phyloP scores from a whole-genome alignment of 2,329 filamentous ascomycete genomes.

The Dissoconium aciculare region DNA sequence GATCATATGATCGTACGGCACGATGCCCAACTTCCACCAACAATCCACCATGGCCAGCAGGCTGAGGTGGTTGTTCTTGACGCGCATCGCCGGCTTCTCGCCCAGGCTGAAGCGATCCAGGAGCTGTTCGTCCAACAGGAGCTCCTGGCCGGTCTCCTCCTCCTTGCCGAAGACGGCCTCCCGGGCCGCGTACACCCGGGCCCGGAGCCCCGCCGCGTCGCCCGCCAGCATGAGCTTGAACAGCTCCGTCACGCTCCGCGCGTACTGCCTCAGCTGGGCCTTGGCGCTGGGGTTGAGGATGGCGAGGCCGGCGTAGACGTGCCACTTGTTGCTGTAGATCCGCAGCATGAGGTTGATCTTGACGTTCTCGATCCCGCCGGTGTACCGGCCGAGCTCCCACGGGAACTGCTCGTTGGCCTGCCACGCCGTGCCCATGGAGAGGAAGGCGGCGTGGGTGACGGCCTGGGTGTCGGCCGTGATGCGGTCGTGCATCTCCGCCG shows the following conservation, averaged over 20 bases:
- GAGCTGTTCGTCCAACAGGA: slow-evolving; percentile 64
- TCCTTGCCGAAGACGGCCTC: slow-evolving; percentile 45
- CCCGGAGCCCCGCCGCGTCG: slow-evolving; percentile 56
- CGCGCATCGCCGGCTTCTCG: slow-evolving; percentile 47
- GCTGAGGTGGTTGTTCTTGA: slow-evolving; percentile 86
- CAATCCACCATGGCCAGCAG: slow-evolving; percentile 96
- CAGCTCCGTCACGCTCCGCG: slow-evolving; percentile 76
- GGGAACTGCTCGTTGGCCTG: slow-evolving; percentile 89
- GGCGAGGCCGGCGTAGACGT: slow-evolving; percentile 92
- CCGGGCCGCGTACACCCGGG: slow-evolving; percentile 66
- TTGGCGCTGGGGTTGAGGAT: slow-evolving; percentile 91
- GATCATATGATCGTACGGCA: slow-evolving; percentile 98
- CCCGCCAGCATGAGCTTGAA: slow-evolving; percentile 96
- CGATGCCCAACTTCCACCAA: slow-evolving; percentile 85
- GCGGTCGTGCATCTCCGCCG: slow-evolving; percentile 76
- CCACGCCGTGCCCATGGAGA: slow-evolving; percentile 96
- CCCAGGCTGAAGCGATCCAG: slow-evolving; percentile 81
- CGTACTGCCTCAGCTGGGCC: slow-evolving; percentile 88
- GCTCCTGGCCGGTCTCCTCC: slow-evolving; percentile 32
- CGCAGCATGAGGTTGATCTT: slow-evolving; percentile 97
- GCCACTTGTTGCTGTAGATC: slow-evolving; percentile 98
- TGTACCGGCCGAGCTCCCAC: slow-evolving; percentile 90
- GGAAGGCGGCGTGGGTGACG: slow-evolving; percentile 90
- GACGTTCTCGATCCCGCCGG: slow-evolving; percentile 95
- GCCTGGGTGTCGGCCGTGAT: slow-evolving; percentile 98